Evolutionary conservation across 495 filamentous ascomycete genomes (phyloP), one percentile per base, ranked within the genome.

Genomic region (Penicillium bialowiezense): DNA sequence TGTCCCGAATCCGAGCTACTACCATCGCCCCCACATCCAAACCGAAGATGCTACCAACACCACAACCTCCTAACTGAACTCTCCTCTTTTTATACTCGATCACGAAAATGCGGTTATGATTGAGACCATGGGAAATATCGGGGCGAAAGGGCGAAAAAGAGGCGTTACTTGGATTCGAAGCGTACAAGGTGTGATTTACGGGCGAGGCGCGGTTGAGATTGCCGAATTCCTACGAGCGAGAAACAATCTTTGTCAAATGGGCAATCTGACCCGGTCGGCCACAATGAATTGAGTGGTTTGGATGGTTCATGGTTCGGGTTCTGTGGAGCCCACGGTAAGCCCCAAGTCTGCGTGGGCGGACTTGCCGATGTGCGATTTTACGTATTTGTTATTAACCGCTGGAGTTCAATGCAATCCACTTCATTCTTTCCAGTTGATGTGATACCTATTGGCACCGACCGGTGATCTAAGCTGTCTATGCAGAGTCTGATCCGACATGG

Each of bases 1-100:
- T 55, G 51, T 50, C 9, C 32, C 48, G 7, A 48, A 37, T 18
- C 54, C 54, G 23, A 42, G 41, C 26, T 50, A 60, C 40, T 45
- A n/a, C n/a, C n/a, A 54, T 41, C 49, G 44, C 0, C 48, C 50
- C 48, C 41, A 49, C 52, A 55, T 28, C 29, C 29, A 41, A 2
- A 20, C 28, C 28, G 36, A 48, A 32, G 45, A 40, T 26, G 31
- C 42, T 29, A 44, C 41, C 13, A 45, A 45, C n/a, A 45, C 43
- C 9, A 31, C 23, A 23, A 36, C 29, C 36, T 42, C 20, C 5
- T 48, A 24, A 29, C 28, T 46, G 14, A 21, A 2, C 17, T 15
- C 32, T 26, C 24, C 35, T 29, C 32, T 13, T n/a, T 52, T 35
- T 18, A 48, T 45, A 13, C 32, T 12, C 23, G 7, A 48, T 14